Conservation (phyloP, 2,329 filamentous ascomycete genomes). For the Neodidymelliopsis sp. region DNA sequence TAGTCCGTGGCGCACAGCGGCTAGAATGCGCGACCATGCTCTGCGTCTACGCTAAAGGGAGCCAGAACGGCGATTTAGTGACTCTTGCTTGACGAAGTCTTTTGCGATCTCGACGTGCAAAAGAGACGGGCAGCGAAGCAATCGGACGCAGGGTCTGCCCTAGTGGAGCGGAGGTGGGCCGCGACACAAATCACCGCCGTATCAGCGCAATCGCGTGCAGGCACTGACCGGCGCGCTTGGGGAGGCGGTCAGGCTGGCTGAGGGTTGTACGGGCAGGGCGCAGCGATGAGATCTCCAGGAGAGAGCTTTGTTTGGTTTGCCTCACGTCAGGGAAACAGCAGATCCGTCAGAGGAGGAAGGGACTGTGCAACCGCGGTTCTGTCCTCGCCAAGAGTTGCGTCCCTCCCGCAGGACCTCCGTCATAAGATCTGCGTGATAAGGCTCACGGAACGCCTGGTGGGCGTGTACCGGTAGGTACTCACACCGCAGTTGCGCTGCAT, state of each 20-base stretch:
- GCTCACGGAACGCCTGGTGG: too few species aligned
- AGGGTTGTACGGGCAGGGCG: not conserved
- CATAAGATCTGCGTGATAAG: not conserved
- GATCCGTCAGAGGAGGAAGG: not conserved
- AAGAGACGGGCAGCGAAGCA: slow-evolving; percentile 4
- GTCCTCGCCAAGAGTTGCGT: not conserved
- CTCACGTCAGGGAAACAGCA: not conserved
- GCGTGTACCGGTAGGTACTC: too few species aligned
- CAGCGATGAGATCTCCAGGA: not conserved
- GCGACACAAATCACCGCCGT: slow-evolving; percentile 5
- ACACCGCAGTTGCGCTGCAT: not conserved
- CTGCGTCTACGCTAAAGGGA: slow-evolving; percentile 2
- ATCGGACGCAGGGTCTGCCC: slow-evolving; percentile 16
- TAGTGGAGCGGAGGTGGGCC: slow-evolving; percentile 12
- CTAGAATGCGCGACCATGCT: slow-evolving; percentile 12
- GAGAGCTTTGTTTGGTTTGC: not conserved
- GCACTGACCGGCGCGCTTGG: not conserved
- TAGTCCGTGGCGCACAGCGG: slow-evolving; percentile 12
- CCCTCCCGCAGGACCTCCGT: not conserved
- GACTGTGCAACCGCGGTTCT: not conserved
- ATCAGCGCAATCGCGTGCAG: not conserved
- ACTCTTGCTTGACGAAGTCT: slow-evolving; percentile 4
- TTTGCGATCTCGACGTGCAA: slow-evolving; percentile 10
- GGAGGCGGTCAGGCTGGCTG: not conserved
- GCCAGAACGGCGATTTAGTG: slow-evolving; percentile 8